Percentiles rank a stretch among this genome's conserved stretches.
Evolutionary conservation across 306 rosid species (phyloP).

Genomic region (Bauhinia variegata): DNA sequence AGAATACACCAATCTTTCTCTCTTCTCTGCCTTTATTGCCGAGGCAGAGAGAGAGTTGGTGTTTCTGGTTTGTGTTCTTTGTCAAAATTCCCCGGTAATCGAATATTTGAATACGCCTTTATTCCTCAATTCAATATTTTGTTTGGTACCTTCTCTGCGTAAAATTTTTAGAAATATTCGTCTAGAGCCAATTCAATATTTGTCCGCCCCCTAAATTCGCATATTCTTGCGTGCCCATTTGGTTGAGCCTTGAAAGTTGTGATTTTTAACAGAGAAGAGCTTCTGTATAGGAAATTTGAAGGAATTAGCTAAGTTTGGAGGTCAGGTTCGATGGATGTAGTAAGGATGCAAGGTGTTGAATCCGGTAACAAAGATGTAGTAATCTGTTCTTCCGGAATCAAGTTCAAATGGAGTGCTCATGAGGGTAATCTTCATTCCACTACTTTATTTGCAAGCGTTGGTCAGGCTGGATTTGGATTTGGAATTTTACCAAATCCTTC

Average conservation of each 20-base stretch:
- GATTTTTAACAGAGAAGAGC: slow-evolving; percentile 1
- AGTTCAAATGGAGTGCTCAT: slow-evolving; percentile 32
- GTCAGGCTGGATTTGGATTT: slow-evolving; percentile 40
- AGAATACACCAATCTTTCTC: slow-evolving; percentile 27
- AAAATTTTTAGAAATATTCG: slow-evolving; percentile 16
- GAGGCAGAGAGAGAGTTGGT: slow-evolving; percentile 27
- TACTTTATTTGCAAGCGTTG: slow-evolving; percentile 47
- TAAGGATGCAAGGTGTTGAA: slow-evolving; percentile 35
- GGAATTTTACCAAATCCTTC: slow-evolving; percentile 35
- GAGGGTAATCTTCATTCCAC: slow-evolving; percentile 19
- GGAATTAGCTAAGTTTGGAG: slow-evolving; percentile 17
- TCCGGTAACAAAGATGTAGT: slow-evolving; percentile 33
- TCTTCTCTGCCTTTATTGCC: slow-evolving; percentile 28
- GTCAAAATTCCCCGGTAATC: background rate
- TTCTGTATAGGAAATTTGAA: slow-evolving; percentile 17
- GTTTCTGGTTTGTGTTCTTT: background rate
- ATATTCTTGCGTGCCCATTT: slow-evolving; percentile 27
- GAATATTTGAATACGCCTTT: slow-evolving; percentile 3
- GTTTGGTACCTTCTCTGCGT: background rate
- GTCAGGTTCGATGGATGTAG: slow-evolving; percentile 38
- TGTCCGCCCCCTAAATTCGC: background rate
- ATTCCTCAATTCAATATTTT: background rate
- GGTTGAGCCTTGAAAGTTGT: slow-evolving; percentile 13
- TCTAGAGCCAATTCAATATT: background rate
- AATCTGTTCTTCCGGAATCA: slow-evolving; percentile 50